These are phyloP conservation scores for Massariosphaeria phaeospora DNA, from an alignment of 495 filamentous ascomycete genomes.

Conservation along the genomic window DNA sequence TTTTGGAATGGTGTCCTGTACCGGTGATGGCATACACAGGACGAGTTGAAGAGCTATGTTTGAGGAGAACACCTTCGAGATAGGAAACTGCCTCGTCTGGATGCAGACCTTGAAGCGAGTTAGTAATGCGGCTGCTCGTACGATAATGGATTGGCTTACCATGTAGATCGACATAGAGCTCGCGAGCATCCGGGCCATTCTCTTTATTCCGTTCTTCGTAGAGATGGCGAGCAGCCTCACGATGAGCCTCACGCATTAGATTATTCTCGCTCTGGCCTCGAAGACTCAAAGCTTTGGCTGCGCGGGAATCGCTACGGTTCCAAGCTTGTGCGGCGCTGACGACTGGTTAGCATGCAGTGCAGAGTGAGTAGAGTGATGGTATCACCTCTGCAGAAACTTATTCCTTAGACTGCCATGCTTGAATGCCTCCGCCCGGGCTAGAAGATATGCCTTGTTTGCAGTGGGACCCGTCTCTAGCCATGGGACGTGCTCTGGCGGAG, in stretches of 20 bases:
- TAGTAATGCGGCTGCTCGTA: neutral
- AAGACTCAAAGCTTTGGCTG: slow-evolving; percentile 88
- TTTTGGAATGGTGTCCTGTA: slow-evolving; percentile 96
- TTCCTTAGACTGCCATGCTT: slow-evolving; percentile 93
- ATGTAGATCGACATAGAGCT: slow-evolving; percentile 93
- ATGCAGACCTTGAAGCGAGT: slow-evolving; percentile 57
- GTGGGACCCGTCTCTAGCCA: slow-evolving; percentile 94
- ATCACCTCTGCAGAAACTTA: slow-evolving; percentile 92
- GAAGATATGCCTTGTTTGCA: slow-evolving; percentile 89
- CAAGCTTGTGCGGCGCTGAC: slow-evolving; percentile 97
- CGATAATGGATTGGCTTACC: slow-evolving; percentile 39
- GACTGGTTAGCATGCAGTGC: slow-evolving; percentile 2
- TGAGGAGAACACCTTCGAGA: slow-evolving; percentile 76
- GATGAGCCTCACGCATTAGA: slow-evolving; percentile 93
- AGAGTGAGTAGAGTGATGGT: neutral
- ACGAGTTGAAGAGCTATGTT: slow-evolving; percentile 55
- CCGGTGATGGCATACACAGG: slow-evolving; percentile 94
- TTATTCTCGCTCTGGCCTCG: slow-evolving; percentile 96
- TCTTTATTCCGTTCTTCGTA: slow-evolving; percentile 94
- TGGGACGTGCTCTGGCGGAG: slow-evolving; percentile 83
- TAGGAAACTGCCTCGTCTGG: slow-evolving; percentile 97
- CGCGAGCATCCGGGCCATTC: slow-evolving; percentile 48
- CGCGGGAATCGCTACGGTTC: slow-evolving; percentile 96
- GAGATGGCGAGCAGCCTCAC: slow-evolving; percentile 83
- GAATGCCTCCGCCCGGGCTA: slow-evolving; percentile 88